Percentiles rank a stretch among this genome's conserved stretches.
Evolutionary conservation across 2,329 filamentous ascomycete genomes (phyloP).

Genomic region (Nemania abortiva): DNA sequence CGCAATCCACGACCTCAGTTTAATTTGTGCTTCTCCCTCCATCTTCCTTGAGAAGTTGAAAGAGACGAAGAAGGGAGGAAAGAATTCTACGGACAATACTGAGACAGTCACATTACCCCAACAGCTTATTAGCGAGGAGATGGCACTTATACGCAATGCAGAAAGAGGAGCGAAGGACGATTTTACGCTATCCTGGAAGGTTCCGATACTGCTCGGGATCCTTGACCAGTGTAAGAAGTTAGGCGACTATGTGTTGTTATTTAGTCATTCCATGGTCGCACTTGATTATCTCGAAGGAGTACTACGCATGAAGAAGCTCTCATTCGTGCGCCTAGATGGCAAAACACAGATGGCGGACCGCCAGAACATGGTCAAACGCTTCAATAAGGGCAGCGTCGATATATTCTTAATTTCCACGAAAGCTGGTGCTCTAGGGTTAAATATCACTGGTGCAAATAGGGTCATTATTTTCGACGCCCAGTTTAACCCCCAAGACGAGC

Average conservation of each 20-base stretch:
- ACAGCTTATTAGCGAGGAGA: constrained; percentile 49
- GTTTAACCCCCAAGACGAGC: constrained; percentile 84
- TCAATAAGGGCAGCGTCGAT: constrained; percentile 70
- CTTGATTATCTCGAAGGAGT: constrained; percentile 75
- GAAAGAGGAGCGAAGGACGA: constrained; percentile 56
- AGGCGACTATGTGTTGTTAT: constrained; percentile 83
- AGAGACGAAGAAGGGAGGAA: constrained; percentile 33
- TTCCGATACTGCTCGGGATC: constrained; percentile 75
- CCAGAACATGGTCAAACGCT: constrained; percentile 73
- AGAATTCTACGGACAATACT: constrained; percentile 19
- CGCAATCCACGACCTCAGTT: constrained; percentile 55
- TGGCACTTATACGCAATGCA: constrained; percentile 53
- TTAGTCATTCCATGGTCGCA: constrained; percentile 78
- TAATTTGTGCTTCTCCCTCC: constrained; percentile 66
- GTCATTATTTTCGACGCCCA: constrained; percentile 87
- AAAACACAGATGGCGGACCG: constrained; percentile 66
- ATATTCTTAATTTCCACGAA: constrained; percentile 86
- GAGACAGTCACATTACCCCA: constrained; percentile 46
- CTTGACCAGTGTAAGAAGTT: constrained; percentile 70
- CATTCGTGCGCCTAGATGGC: constrained; percentile 75
- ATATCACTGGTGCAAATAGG: constrained; percentile 85
- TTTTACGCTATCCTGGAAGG: constrained; percentile 73
- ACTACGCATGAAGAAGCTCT: constrained; percentile 63
- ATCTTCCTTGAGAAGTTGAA: constrained; percentile 58
- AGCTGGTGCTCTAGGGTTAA: constrained; percentile 85